Evolutionary conservation across 1,284 basidiomycete genomes (phyloP), one percentile per base, ranked within the genome.

Genomic region (Ceratobasidium papillatum): DNA sequence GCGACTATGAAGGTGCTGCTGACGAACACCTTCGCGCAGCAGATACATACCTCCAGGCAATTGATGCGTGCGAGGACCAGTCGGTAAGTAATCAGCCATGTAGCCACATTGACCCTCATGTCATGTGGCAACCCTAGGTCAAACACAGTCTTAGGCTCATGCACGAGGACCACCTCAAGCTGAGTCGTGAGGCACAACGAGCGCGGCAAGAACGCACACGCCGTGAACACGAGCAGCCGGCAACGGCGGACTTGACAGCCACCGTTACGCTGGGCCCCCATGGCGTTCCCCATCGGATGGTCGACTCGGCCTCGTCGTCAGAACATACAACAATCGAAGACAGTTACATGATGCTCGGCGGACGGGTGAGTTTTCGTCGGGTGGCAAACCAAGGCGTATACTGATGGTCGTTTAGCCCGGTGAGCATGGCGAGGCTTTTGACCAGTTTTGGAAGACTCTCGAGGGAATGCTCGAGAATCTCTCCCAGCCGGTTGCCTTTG

Each of bases 401-500:
- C 58, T 78, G 64, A 74, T 66, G 62, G 25, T 73, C 47, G 36
- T 45, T 76, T 22, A 92, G 91, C 89, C 89, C 75, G 91, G 65
- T 34, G 65, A 92, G 79, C 88, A 90, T 14, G 88, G 90, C 5
- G 92, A 94, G 79, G 89, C 91, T 3, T 94, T 94, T 84, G 93
- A 93, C 80, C 87, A 92, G 77, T 94, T 94, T 79, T 94, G 93
- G 93, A 89, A 87, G 78, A 91, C 91, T 47, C 91, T 93, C 83
- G 90, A 94, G 81, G 92, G 90, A 56, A 90, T 93, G 87, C 81
- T 94, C 59, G 91, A 94, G 78, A 90, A 92, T 78, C 85, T 94
- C 22, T 91, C 91, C 5, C 91, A 93, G 78, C 92, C 92, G 78
- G 91, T 94, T 27, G 93, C 93, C n/a, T 94, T 94, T 79, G 88